phyloP scores from a whole-genome alignment of 345 rosid species.

The Eucalyptus polybractea region DNA sequence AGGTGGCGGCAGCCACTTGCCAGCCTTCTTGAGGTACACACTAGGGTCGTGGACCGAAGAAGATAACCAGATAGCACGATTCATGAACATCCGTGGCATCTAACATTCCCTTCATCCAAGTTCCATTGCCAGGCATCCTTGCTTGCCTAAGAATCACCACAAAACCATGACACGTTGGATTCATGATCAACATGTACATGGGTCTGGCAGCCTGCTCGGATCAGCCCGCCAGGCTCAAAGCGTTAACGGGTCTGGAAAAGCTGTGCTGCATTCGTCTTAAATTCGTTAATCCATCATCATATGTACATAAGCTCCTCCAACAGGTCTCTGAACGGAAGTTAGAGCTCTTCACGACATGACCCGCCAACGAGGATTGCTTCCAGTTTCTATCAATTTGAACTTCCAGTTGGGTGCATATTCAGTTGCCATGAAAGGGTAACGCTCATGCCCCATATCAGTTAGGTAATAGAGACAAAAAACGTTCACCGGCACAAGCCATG shows the following conservation, averaged over 20 bases:
- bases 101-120: background rate
- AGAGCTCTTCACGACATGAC: background rate
- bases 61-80: background rate
- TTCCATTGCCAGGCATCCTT: background rate
- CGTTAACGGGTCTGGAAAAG: background rate
- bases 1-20: background rate
- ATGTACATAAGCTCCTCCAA: background rate
- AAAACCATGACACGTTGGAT: background rate
- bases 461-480: background rate
- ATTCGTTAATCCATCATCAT: background rate
- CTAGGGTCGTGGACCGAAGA: background rate
- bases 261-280: background rate
- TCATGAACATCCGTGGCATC: background rate
- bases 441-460: background rate
- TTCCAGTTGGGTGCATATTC: background rate
- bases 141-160: background rate
- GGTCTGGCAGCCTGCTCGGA: background rate
- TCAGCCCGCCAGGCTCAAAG: background rate
- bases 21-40: background rate
- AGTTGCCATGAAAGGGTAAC: background rate
- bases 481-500: background rate
- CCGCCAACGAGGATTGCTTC: background rate
- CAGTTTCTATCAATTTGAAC: background rate
- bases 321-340: background rate
- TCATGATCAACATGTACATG: background rate